Evolutionary conservation across 2,329 filamentous ascomycete genomes (phyloP).

Genomic region (Talaromyces sp.): DNA sequence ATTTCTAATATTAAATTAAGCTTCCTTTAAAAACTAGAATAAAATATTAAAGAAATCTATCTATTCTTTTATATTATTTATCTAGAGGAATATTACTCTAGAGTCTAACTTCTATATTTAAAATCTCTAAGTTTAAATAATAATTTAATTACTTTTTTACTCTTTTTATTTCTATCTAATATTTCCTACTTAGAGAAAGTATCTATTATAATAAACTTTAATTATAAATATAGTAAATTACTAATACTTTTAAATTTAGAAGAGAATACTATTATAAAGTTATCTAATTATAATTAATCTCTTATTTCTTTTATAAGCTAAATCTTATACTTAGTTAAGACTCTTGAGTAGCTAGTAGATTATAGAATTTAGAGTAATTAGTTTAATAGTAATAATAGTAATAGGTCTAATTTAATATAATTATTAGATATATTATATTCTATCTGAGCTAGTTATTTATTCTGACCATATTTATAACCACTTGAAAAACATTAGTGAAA

Average conservation of each 20-base stretch:
- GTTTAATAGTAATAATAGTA: not conserved
- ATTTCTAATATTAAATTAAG: no score
- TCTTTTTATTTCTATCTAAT: not conserved
- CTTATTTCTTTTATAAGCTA: not conserved
- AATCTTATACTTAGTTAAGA: not conserved
- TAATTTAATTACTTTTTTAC: not conserved
- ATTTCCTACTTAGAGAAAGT: not conserved
- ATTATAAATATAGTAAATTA: not conserved
- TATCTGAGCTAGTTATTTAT: slow-evolving; percentile 3
- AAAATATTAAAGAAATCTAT: no score
- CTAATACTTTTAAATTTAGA: not conserved
- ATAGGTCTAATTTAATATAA: not conserved
- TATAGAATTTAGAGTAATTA: not conserved
- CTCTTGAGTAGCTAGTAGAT: not conserved
- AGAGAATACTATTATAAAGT: not conserved
- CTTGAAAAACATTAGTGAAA: slow-evolving; percentile 6
- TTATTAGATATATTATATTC: slow-evolving; percentile 5
- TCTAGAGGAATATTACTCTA: not conserved
- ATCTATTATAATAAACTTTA: not conserved
- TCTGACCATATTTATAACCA: slow-evolving; percentile 7
- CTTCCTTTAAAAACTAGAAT: no score
- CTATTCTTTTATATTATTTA: not conserved
- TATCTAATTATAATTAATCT: not conserved
- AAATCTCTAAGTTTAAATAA: not conserved
- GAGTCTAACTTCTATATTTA: not conserved